These are phyloP conservation scores for Linum usitatissimum DNA, from an alignment of 345 rosid species.

Conservation along the genomic window DNA sequence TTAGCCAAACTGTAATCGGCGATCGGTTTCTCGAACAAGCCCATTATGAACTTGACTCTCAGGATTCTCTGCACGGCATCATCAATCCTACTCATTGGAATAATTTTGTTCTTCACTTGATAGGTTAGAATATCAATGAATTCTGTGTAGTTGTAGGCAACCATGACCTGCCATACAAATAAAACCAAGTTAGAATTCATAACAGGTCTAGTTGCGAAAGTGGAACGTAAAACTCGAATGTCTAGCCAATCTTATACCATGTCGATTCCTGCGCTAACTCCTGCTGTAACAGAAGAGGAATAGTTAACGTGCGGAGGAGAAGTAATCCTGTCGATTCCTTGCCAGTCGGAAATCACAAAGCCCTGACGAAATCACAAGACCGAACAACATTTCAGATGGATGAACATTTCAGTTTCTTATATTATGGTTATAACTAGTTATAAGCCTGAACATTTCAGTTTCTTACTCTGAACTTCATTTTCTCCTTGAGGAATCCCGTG, in stretches of 20 bases:
- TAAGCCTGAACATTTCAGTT: background rate
- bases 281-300: background rate
- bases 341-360: conserved; percentile 3
- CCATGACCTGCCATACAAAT: conserved; percentile 2
- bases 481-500: conserved; percentile 1
- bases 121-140: background rate
- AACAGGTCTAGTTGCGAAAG: background rate
- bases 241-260: background rate
- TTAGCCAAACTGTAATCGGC: conserved; percentile 1
- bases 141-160: conserved; percentile 4
- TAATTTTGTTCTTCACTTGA: conserved; percentile 4
- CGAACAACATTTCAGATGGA: background rate
- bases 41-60: conserved; percentile 5
- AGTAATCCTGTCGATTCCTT: conserved; percentile 8
- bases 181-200: background rate
- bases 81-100: conserved; percentile 1
- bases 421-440: too few species aligned
- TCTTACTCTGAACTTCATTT: conserved; percentile 2
- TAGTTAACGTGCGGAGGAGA: conserved; percentile 5
- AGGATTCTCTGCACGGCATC: conserved; percentile 5
- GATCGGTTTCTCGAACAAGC: conserved; percentile 1
- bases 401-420: background rate
- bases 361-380: background rate
- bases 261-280: conserved; percentile 5
- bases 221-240: background rate